These are phyloP conservation scores for Aspergillus sp. DNA, from an alignment of 2,329 filamentous ascomycete genomes.

Conservation along the genomic window DNA sequence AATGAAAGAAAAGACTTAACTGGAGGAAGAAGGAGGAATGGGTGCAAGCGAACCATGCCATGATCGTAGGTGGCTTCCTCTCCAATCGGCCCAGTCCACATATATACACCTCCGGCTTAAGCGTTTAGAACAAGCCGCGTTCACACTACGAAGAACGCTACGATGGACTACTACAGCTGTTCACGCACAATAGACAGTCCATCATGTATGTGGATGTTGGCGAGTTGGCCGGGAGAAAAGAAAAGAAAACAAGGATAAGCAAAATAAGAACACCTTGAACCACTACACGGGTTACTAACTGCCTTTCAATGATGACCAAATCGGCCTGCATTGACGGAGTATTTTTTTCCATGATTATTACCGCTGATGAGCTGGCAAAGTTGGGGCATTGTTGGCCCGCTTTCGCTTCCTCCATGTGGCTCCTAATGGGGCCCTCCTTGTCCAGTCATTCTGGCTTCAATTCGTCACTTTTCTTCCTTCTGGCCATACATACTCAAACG, in stretches of 20 bases:
- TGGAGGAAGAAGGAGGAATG: too few relatives aligned
- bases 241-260: neutral
- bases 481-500: too few relatives aligned
- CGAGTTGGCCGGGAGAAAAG: neutral
- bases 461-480: conserved; percentile 12
- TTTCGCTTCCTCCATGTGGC: conserved; percentile 11
- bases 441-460: conserved; percentile 12
- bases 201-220: neutral
- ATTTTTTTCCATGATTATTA: conserved; percentile 3
- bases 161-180: neutral
- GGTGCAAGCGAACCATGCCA: too few relatives aligned
- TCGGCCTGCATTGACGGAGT: conserved; percentile 4
- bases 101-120: too few relatives aligned
- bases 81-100: too few relatives aligned
- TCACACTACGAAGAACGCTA: too few relatives aligned
- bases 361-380: conserved; percentile 24
- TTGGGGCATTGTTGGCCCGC: conserved; percentile 15
- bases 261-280: too few relatives aligned
- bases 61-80: too few relatives aligned
- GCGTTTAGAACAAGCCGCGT: too few relatives aligned
- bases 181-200: conserved; percentile 23
- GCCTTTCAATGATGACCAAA: conserved; percentile 5
- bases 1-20: too few relatives aligned
- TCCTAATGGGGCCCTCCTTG: conserved; percentile 8
- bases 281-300: neutral